phyloP scores from a whole-genome alignment of 768 basidiomycete species.

The Coprinopsis sp. region DNA sequence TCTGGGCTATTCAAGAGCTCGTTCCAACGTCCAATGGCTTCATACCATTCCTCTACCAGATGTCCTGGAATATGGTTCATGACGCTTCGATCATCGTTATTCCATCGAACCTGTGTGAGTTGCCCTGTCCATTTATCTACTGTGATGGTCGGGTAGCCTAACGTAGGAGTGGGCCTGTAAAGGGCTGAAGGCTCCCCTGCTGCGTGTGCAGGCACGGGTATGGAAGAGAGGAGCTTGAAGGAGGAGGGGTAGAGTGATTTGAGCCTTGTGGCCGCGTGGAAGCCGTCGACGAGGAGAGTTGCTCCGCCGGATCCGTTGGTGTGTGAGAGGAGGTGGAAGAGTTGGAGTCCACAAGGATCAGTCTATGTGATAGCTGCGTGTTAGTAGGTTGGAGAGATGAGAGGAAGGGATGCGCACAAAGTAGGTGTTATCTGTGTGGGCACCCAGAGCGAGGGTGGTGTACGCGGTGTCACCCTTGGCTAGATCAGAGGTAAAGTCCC shows the following conservation, averaged over 20 bases:
- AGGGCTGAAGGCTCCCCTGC: constrained; percentile 67
- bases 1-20: constrained; percentile 68
- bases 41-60: constrained; percentile 75
- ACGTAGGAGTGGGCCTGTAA: constrained; percentile 52
- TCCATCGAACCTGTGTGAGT: constrained; percentile 83
- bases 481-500: constrained; percentile 93
- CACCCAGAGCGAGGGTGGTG: constrained; percentile 79
- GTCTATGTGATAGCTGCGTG: constrained; percentile 45
- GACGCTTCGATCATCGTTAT: constrained; percentile 88
- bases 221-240: constrained; percentile 62
- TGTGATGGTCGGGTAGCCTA: constrained; percentile 66
- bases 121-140: constrained; percentile 59
- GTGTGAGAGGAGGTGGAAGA: constrained; percentile 90
- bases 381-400: background rate
- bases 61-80: constrained; percentile 56
- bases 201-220: constrained; percentile 79
- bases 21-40: constrained; percentile 78
- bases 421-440: constrained; percentile 71
- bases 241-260: constrained; percentile 65
- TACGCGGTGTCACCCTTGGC: constrained; percentile 94
- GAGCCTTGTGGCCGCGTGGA: constrained; percentile 82
- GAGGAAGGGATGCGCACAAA: constrained; percentile 42
- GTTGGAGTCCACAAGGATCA: constrained; percentile 91
- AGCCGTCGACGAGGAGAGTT: constrained; percentile 93
- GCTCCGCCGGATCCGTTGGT: constrained; percentile 78